A percentile compares a stretch with the other conserved stretches of the same genome.
phyloP scores from a whole-genome alignment of 495 filamentous ascomycete species.

The Xylaria cubensis region DNA sequence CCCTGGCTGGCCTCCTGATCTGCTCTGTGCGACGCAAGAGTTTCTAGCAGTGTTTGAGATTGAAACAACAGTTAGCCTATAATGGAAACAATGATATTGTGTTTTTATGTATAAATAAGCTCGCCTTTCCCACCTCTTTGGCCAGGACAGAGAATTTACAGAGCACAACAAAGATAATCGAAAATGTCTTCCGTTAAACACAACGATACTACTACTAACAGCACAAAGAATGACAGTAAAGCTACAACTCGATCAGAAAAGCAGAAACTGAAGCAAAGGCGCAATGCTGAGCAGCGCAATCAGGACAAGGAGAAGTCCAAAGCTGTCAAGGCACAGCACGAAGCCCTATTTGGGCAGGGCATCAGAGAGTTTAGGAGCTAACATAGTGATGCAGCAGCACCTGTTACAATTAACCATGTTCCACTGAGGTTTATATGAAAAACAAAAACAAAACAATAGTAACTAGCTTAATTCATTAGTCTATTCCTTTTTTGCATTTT shows the following conservation, averaged over 20 bases:
- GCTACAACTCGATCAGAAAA: background rate
- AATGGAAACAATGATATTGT: background rate
- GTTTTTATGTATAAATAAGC: background rate
- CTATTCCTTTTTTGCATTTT: background rate
- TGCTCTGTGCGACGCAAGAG: too few species aligned
- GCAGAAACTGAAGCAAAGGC: background rate
- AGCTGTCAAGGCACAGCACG: background rate
- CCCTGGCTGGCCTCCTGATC: too few species aligned
- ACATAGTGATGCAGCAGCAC: background rate
- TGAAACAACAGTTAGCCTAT: background rate
- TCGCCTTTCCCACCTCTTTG: background rate
- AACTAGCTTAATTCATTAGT: background rate
- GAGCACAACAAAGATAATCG: background rate
- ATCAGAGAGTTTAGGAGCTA: background rate
- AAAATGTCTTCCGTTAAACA: background rate
- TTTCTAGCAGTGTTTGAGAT: too few species aligned
- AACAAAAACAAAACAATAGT: background rate
- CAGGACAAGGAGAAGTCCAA: background rate
- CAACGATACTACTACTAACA: background rate
- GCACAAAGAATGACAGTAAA: background rate
- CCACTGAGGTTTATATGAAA: background rate
- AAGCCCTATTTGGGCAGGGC: background rate
- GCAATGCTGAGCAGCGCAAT: background rate
- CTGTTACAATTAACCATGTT: background rate
- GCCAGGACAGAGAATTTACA: background rate